phyloP scores from a whole-genome alignment of 192 early-diverging fungal species.

The Coemansia sp. region DNA sequence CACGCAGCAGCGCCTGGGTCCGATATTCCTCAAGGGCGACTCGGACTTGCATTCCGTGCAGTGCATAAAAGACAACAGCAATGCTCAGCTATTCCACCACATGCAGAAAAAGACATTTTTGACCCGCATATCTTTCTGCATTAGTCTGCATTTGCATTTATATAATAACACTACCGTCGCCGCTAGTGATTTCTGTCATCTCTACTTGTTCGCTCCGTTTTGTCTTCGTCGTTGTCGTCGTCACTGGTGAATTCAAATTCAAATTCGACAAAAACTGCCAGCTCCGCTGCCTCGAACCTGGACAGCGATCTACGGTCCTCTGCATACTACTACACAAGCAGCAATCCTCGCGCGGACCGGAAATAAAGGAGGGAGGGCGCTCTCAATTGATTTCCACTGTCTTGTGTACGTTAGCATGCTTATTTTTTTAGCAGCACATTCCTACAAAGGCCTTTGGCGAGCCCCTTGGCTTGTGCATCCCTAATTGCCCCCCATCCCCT shows the following conservation, averaged over 20 bases:
- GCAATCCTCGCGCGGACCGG: neutral
- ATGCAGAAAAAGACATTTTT: neutral
- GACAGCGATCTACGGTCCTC: slow-evolving; percentile 4
- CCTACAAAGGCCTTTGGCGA: slow-evolving; percentile 6
- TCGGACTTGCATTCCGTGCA: neutral
- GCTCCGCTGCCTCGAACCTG: neutral
- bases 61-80: neutral
- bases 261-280: neutral
- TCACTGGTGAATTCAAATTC: neutral
- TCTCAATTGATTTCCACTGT: neutral
- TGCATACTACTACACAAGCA: neutral
- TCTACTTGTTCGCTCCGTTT: neutral
- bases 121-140: neutral
- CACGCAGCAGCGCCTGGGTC: neutral
- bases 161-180: neutral
- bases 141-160: neutral
- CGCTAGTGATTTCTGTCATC: neutral
- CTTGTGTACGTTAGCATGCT: neutral
- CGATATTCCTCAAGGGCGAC: neutral
- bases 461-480: neutral
- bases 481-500: slow-evolving; percentile 6
- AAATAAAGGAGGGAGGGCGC: neutral
- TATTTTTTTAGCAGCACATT: neutral
- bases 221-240: neutral
- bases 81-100: neutral